These are phyloP conservation scores for Fagus crenata DNA, from an alignment of 306 rosid genomes.

Conservation along the genomic window DNA sequence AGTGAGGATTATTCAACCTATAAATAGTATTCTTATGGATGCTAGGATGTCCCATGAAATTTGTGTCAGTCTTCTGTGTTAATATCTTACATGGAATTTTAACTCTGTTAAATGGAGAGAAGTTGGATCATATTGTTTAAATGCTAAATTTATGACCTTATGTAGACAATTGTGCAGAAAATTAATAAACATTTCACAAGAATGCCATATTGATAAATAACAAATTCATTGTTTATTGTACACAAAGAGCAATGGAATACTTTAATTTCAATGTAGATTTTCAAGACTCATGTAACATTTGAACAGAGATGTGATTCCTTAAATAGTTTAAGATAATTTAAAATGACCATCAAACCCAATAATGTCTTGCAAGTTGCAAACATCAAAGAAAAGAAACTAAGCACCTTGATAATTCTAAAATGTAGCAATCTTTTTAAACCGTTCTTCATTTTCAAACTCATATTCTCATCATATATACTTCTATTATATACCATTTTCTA, in stretches of 20 bases:
- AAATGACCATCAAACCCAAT: slow-evolving; percentile 1
- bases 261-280: not conserved
- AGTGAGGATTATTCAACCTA: not conserved
- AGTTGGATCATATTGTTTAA: not conserved
- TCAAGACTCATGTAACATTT: not conserved
- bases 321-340: not conserved
- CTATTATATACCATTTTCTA: slow-evolving; percentile 25
- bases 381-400: not conserved
- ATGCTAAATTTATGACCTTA: not conserved
- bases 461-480: slow-evolving; percentile 12
- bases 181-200: not conserved
- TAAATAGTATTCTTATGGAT: not conserved
- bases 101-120: too few relatives aligned
- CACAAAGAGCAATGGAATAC: not conserved
- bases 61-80: too few relatives aligned
- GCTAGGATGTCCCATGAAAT: not conserved
- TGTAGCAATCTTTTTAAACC: not conserved
- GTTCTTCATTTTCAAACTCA: slow-evolving; percentile 2
- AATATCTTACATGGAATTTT: too few relatives aligned
- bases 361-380: not conserved
- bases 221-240: not conserved
- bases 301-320: not conserved
- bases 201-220: not conserved
- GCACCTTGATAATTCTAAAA: not conserved
- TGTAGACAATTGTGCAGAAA: not conserved